Evolutionary conservation across 2,329 filamentous ascomycete species (phyloP).

Genomic region (Ceratocystis huliohia): DNA sequence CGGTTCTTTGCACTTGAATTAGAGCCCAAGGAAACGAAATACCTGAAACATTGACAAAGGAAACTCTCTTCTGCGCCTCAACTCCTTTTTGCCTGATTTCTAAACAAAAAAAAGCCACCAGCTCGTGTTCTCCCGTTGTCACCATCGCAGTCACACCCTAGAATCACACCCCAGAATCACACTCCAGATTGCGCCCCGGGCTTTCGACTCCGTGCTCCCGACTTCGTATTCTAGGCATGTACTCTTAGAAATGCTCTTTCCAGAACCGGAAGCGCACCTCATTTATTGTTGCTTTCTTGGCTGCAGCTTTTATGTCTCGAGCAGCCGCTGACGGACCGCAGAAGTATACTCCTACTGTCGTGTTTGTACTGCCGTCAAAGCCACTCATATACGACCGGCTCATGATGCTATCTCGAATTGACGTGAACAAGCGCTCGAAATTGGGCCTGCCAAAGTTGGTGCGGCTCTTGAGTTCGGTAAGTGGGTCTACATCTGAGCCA

Average conservation of each 20-base stretch:
- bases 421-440: constrained; percentile 58
- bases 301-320: constrained; percentile 74
- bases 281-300: constrained; percentile 55
- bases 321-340: constrained; percentile 34
- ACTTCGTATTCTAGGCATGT: not conserved
- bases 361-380: constrained; percentile 53
- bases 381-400: constrained; percentile 66
- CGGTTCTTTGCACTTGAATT: no score
- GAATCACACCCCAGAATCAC: no score
- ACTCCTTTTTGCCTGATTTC: no score
- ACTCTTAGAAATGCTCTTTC: constrained; percentile 75
- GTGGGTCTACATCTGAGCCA: constrained; percentile 64
- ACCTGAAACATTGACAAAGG: no score
- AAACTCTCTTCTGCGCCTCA: no score
- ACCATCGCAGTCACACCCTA: no score
- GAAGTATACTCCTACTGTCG: constrained; percentile 35
- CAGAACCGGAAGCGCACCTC: constrained; percentile 94
- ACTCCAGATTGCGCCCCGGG: not conserved
- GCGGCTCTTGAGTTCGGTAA: constrained; percentile 66
- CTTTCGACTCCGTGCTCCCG: not conserved
- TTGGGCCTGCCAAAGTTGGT: constrained; percentile 87
- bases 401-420: constrained; percentile 66
- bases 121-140: no score
- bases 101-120: no score
- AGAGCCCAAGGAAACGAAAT: no score